Conservation (phyloP, 768 basidiomycete genomes). For the Psilocybe tampanensis region DNA sequence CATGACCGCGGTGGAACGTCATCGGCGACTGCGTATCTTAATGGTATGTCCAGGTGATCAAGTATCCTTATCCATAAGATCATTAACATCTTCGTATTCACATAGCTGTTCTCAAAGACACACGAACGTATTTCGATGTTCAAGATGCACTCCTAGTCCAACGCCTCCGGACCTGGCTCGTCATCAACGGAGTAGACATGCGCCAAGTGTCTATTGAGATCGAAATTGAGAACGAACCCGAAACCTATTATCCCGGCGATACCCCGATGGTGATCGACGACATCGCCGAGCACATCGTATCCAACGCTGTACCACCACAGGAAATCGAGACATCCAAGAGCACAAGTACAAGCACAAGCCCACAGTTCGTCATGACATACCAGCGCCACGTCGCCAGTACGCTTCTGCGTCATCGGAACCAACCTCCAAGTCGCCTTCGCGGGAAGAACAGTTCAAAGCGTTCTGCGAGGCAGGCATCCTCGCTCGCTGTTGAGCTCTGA, state of each 20-base stretch:
- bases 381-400: not conserved
- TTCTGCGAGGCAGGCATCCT: not conserved
- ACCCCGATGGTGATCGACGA: not conserved
- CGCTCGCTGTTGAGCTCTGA: not conserved
- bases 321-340: no score
- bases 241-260: not conserved
- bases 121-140: conserved; percentile 9
- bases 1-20: not conserved
- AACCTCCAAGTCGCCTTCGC: not conserved
- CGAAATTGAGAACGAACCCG: not conserved
- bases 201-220: conserved; percentile 6
- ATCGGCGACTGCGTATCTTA: not conserved
- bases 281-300: not conserved
- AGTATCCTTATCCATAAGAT: no score
- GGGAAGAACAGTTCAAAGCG: not conserved
- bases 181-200: conserved; percentile 4
- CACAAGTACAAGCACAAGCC: no score
- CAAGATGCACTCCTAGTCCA: conserved; percentile 17
- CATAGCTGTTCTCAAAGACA: not conserved
- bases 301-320: no score
- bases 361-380: not conserved
- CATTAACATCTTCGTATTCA: no score
- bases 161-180: conserved; percentile 6
- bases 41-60: no score
- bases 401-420: not conserved